phyloP scores from a whole-genome alignment of 768 basidiomycete species.

The Symmetrospora coprosmae region DNA sequence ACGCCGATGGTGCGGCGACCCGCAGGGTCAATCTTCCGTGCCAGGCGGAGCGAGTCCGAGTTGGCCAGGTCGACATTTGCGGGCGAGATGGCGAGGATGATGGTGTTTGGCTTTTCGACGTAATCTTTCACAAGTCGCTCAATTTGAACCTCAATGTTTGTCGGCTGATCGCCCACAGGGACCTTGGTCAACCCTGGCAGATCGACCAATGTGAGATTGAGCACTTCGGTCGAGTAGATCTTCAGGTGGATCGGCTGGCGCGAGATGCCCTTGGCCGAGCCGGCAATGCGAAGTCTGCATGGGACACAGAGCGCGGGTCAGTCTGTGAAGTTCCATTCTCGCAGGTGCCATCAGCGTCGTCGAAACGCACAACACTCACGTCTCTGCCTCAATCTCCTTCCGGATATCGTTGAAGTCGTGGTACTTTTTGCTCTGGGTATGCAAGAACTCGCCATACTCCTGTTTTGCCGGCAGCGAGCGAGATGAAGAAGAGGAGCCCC shows the following conservation, averaged over 20 bases:
- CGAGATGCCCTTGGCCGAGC: constrained; percentile 96
- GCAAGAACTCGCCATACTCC: constrained; percentile 96
- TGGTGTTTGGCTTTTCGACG: constrained; percentile 91
- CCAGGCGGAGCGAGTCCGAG: constrained; percentile 92
- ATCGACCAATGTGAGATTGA: constrained; percentile 92
- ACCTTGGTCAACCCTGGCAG: constrained; percentile 93
- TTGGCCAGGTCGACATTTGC: constrained; percentile 98
- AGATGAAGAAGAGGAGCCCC: not conserved
- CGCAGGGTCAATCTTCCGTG: constrained; percentile 86
- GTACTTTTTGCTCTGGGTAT: constrained; percentile 75
- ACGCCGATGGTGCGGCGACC: constrained; percentile 93
- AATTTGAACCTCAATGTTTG: constrained; percentile 94
- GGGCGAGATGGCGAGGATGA: constrained; percentile 89
- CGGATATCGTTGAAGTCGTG: constrained; percentile 91
- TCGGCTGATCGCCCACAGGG: constrained; percentile 63
- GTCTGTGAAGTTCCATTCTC: too few species aligned
- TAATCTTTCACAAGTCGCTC: constrained; percentile 87
- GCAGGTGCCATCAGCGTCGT: too few species aligned
- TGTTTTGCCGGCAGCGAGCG: constrained; percentile 26
- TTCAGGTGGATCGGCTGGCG: constrained; percentile 86
- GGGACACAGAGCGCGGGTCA: not conserved
- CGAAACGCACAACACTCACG: constrained; percentile 39
- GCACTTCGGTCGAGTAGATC: constrained; percentile 87
- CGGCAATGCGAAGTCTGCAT: constrained; percentile 55
- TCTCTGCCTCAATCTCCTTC: constrained; percentile 95